A percentile compares a stretch with the other conserved stretches of the same genome.
Evolutionary conservation across 2,329 filamentous ascomycete genomes (phyloP).

Genomic region (Thielaviopsis musarum): DNA sequence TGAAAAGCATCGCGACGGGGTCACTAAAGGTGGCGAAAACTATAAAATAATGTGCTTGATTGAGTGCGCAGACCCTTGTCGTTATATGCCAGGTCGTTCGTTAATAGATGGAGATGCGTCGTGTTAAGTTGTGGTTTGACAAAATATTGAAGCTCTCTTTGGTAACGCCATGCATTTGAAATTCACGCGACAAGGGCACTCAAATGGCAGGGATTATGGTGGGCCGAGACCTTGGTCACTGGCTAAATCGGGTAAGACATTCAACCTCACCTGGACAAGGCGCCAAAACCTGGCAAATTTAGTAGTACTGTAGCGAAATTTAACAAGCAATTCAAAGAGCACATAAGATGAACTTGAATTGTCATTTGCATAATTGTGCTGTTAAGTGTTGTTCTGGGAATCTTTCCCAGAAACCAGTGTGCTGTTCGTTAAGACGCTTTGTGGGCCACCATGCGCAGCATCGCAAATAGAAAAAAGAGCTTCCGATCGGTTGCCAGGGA

Average conservation of each 20-base stretch:
- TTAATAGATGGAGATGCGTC: neutral
- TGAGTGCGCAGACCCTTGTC: neutral
- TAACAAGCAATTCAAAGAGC: neutral
- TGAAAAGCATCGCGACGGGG: slow-evolving; percentile 57
- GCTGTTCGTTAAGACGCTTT: too few species aligned
- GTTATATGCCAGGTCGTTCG: neutral
- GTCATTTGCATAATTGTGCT: too few species aligned
- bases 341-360: too few species aligned
- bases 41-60: neutral
- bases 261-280: neutral
- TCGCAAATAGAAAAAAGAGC: too few species aligned
- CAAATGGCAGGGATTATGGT: neutral
- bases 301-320: neutral
- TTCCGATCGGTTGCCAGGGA: too few species aligned
- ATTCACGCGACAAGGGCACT: neutral
- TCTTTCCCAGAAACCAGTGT: too few species aligned
- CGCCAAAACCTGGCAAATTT: neutral
- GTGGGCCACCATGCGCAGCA: too few species aligned
- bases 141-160: neutral
- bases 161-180: neutral
- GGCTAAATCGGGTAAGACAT: neutral
- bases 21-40: neutral
- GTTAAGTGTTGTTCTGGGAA: too few species aligned
- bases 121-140: neutral
- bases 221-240: neutral